Evolutionary conservation across 1,284 basidiomycete genomes (phyloP), one percentile per base, ranked within the genome.

Genomic region (Ceratobasidium sp.): DNA sequence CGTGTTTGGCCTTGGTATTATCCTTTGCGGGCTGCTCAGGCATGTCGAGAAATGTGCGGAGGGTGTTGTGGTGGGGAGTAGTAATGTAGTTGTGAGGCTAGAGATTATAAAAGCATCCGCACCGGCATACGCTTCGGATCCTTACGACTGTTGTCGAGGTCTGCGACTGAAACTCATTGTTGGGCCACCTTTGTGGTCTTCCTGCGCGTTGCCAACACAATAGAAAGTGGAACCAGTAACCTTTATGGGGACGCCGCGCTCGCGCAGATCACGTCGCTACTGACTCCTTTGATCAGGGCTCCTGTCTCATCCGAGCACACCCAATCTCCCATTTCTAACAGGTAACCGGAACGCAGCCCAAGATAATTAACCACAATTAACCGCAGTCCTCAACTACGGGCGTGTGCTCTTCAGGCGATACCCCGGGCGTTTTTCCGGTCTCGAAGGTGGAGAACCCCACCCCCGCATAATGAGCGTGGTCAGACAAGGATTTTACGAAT

Each of bases 1-100:
- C 81, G 74, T 90, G 88, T 83, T 90, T 91, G 39, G 88, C 82
- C 81, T 88, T 89, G 51, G 85, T 41, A 46, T 51, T 53, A 27
- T 72, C 69, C 31, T 72, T 72, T 34, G 64, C 64, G 16, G 69
- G 58, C 34, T 72, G 69, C 24, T 72, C 69, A 37, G 69, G 56
- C 69, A 72, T 72, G 43, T 41, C 48, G 8, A 24, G 62, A 22
- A 51, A 61, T 11, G 41, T 22, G 37, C 24, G 34, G 43, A 49
- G 27, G 46, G 43, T 59, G 66, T 56, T 14, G 65, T 46, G 66
- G 53, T 54, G 31, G 41, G 41, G 37, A 41, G 56, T 58, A 11
- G 53, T 43, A 59, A 41, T 71, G 49, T 39, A 22, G 69, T 51
- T 49, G 43, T 48, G 43, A 56, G 46, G 69, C 69, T 62, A 58